These are phyloP conservation scores for Pyrenophora teres DNA, from an alignment of 2,329 filamentous ascomycete genomes.

Conservation along the genomic window DNA sequence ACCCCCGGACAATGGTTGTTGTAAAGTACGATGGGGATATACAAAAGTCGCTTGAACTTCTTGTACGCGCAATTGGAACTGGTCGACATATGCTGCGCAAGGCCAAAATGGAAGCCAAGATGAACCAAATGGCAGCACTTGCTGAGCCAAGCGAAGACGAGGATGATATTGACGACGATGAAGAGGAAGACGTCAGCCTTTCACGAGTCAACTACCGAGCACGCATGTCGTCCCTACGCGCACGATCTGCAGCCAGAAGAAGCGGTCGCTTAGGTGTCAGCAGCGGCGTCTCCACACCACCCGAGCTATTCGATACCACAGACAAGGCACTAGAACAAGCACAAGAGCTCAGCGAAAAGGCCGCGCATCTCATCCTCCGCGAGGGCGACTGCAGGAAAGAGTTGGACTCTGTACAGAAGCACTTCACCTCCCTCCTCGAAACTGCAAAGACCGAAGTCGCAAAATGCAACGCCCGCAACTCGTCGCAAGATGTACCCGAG, in stretches of 20 bases:
- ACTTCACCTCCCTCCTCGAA: conserved; percentile 66
- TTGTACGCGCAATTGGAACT: conserved; percentile 80
- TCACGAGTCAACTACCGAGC: conserved; percentile 46
- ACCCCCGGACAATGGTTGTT: conserved; percentile 75
- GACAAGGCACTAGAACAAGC: conserved; percentile 81
- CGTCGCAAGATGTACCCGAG: conserved; percentile 11
- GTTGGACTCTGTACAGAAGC: conserved; percentile 69
- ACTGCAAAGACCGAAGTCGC: conserved; percentile 55
- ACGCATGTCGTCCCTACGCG: conserved; percentile 40
- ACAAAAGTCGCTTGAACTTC: conserved; percentile 78
- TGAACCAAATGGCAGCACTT: conserved; percentile 55
- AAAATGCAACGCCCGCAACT: conserved; percentile 29
- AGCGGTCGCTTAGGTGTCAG: conserved; percentile 11
- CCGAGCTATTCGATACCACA: conserved; percentile 61
- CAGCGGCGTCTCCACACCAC: conserved; percentile 21
- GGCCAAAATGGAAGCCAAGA: conserved; percentile 80
- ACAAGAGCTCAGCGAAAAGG: conserved; percentile 81
- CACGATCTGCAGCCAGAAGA: conserved; percentile 26
- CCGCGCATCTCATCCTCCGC: conserved; percentile 86
- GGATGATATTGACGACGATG: conserved; percentile 29
- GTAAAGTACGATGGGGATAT: conserved; percentile 93
- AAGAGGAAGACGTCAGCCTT: conserved; percentile 33
- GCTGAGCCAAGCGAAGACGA: conserved; percentile 37
- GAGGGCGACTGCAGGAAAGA: conserved; percentile 84
- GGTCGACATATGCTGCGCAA: conserved; percentile 85